These are phyloP conservation scores for Leccinum ponderosum DNA, from an alignment of 1,284 basidiomycete species.

Conservation along the genomic window DNA sequence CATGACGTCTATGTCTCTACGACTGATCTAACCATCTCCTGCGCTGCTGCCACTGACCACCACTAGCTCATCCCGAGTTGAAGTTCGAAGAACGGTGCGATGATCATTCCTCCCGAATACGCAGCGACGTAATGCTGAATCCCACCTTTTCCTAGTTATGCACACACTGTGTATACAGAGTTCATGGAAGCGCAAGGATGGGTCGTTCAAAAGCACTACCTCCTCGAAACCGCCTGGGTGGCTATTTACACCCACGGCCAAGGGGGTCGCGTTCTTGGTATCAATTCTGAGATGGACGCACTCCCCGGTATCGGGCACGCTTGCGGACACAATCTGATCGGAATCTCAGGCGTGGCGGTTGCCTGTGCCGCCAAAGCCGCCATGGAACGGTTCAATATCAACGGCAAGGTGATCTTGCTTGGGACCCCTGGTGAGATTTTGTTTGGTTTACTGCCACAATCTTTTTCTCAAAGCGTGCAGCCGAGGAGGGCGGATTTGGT, in stretches of 20 bases:
- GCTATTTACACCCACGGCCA: conserved; percentile 61
- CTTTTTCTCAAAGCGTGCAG: conserved; percentile 32
- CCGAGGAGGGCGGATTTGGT: conserved; percentile 75
- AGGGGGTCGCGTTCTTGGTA: conserved; percentile 60
- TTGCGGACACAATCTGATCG: conserved; percentile 82
- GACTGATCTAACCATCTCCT: conserved; percentile 6
- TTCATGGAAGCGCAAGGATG: conserved; percentile 64
- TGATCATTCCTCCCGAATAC: not conserved
- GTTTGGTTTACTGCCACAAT: not conserved
- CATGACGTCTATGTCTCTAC: not conserved
- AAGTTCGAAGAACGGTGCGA: conserved; percentile 56
- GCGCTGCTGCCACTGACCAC: not conserved
- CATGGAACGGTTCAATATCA: conserved; percentile 55
- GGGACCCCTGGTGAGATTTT: conserved; percentile 64
- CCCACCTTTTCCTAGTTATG: conserved; percentile 37
- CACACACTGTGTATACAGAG: conserved; percentile 55
- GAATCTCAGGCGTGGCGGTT: conserved; percentile 70
- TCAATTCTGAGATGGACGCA: conserved; percentile 78
- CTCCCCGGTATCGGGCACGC: conserved; percentile 70
- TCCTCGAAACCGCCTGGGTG: conserved; percentile 71
- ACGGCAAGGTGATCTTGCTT: conserved; percentile 69
- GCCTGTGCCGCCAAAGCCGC: conserved; percentile 59
- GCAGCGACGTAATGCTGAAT: conserved; percentile 4
- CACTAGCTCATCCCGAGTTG: conserved; percentile 60
- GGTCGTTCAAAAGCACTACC: conserved; percentile 54